A percentile compares a stretch with the other conserved stretches of the same genome.
These are phyloP conservation scores for Pythium aphanidermatum DNA, from an alignment of 352 stramenopile species.

Conservation along the genomic window DNA sequence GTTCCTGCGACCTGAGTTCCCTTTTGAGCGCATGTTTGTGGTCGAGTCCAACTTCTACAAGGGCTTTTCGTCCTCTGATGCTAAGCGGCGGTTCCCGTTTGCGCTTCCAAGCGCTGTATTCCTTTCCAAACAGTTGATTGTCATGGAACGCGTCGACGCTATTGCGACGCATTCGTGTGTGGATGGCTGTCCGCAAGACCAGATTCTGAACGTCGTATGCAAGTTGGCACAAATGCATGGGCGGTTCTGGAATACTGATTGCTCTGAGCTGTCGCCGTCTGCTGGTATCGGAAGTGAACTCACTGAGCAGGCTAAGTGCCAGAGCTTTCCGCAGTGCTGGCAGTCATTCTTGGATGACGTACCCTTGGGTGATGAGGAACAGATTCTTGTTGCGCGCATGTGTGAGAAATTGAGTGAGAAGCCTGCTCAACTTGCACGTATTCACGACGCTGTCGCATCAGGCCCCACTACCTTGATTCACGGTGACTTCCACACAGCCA, in stretches of 20 bases:
- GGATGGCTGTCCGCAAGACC: slow-evolving; percentile 45
- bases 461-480: slow-evolving; percentile 66
- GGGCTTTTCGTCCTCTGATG: slow-evolving; percentile 22
- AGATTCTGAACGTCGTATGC: slow-evolving; percentile 35
- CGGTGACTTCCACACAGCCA: slow-evolving; percentile 79
- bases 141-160: slow-evolving; percentile 49
- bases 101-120: slow-evolving; percentile 44
- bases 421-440: slow-evolving; percentile 24
- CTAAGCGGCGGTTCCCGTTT: slow-evolving; percentile 41
- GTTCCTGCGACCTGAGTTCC: slow-evolving; percentile 71
- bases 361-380: slow-evolving; percentile 23
- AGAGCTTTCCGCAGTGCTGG: slow-evolving; percentile 62
- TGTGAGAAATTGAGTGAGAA: slow-evolving; percentile 46
- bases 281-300: slow-evolving; percentile 72
- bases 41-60: slow-evolving; percentile 78
- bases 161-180: slow-evolving; percentile 56
- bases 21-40: slow-evolving; percentile 74
- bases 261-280: slow-evolving; percentile 31
- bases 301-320: slow-evolving; percentile 42
- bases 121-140: slow-evolving; percentile 62
- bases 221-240: slow-evolving; percentile 65
- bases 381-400: slow-evolving; percentile 23
- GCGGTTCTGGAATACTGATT: slow-evolving; percentile 41
- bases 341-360: slow-evolving; percentile 46
- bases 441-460: slow-evolving; percentile 46